These are phyloP conservation scores for Pythium sukuiense DNA, from an alignment of 352 stramenopile genomes.

Conservation along the genomic window DNA sequence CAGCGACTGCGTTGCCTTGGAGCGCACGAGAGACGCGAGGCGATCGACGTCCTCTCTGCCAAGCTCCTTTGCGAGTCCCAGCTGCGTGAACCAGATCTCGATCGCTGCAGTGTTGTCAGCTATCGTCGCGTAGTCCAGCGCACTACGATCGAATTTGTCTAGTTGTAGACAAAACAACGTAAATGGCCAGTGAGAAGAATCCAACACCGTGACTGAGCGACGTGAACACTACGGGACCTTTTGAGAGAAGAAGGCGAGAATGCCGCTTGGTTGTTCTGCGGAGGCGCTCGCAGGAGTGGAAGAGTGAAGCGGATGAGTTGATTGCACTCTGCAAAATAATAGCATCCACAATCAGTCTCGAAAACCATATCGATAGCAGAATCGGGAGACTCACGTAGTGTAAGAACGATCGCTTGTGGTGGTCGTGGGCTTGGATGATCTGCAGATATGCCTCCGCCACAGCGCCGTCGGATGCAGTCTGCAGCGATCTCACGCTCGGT, in stretches of 20 bases:
- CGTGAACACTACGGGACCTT: constrained; percentile 3
- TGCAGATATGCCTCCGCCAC: constrained; percentile 35
- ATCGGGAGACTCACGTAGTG: constrained; percentile 44
- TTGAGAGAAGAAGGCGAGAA: background rate
- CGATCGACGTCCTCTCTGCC: constrained; percentile 33
- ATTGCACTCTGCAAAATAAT: constrained; percentile 7
- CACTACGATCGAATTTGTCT: constrained; percentile 45
- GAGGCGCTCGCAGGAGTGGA: background rate
- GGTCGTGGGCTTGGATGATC: constrained; percentile 38
- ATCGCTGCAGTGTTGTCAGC: constrained; percentile 36
- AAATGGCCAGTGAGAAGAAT: background rate
- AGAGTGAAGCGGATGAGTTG: background rate
- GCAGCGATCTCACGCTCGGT: constrained; percentile 46
- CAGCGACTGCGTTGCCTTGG: constrained; percentile 27
- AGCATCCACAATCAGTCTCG: background rate
- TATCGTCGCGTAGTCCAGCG: constrained; percentile 54
- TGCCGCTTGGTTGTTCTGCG: constrained; percentile 1
- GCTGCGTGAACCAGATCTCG: constrained; percentile 33
- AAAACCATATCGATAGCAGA: background rate
- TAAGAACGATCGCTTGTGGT: constrained; percentile 43
- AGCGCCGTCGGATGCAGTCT: constrained; percentile 21
- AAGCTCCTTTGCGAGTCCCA: constrained; percentile 30
- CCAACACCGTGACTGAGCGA: no score
- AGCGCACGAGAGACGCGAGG: constrained; percentile 32
- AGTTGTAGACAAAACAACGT: background rate